Base-by-base conservation (phyloP, 306 rosid species). In the Cicer pinnatifidum region DNA sequence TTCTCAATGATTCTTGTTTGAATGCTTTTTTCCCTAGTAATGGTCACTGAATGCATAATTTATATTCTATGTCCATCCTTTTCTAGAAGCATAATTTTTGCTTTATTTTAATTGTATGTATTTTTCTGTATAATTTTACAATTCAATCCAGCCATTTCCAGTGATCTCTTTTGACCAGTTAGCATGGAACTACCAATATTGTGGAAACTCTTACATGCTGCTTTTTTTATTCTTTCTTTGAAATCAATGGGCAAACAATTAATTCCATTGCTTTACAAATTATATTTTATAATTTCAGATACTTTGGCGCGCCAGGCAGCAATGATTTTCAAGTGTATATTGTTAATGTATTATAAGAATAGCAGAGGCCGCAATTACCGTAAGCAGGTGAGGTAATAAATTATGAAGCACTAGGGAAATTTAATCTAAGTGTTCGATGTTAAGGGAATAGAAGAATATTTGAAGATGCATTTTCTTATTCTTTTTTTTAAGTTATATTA, bases 271-370 rank as follows among this genome's bases (percentile, higher is more conserved):
- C 39, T 11, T 52, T 84, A 83, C 38, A 37, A 48, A 41, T 73
- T 51, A 48, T 79, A 35, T 63, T 82, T 72, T 71, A 35, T 47
- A 77, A 77, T 75, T 59, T 84, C 97, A 94, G 99, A 94, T 85
- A 85, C 95, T 71, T 80, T 94, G 95, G 99, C 83, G 28, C 91
- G 96, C 63, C 97, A 91, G 82, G 97, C 96, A 54, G 96, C 89
- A 58, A 94, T 94, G 96, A 86, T 85, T 65, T 56, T 87, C 71
- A 94, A 94, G 89, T 94, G 93, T 80, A 59, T 81, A 73, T 75
- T 94, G 74, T 86, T 94, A 79, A 87, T 94, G 85, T 88, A 89
- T 85, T 90, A 83, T 87, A 94, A 90, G 89, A 94, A 91, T 79
- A 82, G 93, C 84, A 86, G 96, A 76, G 99, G 96, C 48, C 88